Base-by-base conservation (phyloP, 2,329 filamentous ascomycete genomes). In the Aspergillus japonicus region DNA sequence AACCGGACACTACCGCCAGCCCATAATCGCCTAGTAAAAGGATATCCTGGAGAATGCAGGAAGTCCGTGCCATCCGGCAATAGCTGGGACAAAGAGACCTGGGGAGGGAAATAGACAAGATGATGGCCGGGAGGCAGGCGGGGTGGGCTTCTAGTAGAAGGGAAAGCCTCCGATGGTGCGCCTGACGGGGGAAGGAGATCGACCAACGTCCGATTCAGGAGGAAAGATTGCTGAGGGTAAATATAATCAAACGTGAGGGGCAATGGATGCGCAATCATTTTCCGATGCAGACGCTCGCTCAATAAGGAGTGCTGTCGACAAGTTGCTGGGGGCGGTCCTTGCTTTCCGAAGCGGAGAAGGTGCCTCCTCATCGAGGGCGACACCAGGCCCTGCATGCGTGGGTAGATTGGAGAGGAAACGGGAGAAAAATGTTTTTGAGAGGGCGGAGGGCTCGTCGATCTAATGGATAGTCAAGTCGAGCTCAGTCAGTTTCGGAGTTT, bases 31-130 rank as follows among this genome's bases (percentile, higher is more conserved):
- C 90, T 85, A 54, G 82, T 82, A 72, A 90, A 96, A 1, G 87
- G 87, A 4, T 73, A 72, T 1, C 89, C 91, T 0, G 94, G 94
- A 24, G 82, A 87, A 71, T 96, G 92, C 56, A 89, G 81, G 4
- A 85, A 80, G 73, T 98, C 94, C 1, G 93, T 96, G 59, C 95
- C 94, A 77, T 99, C 95, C 1, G 86, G 80, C 19, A 92, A 83
- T 48, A 98, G 84, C 35, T 80, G 67, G 7, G 83, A 84, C 14
- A 85, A 78, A 0, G 84, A 80, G 19, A 89, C 79, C 63, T 87
- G 84, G 11, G 89, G 84, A 60, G 92, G 91, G 77, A 96, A 97
- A 79, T 96, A 96, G 64, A 94, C 86, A 39, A 96, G 82, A 74
- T 97, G 92, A 73, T 96, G 88, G 39, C 89, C 90, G 16, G 67